Conservation (phyloP, 1,139 yeast species). For the Hansenula lynferdii region DNA sequence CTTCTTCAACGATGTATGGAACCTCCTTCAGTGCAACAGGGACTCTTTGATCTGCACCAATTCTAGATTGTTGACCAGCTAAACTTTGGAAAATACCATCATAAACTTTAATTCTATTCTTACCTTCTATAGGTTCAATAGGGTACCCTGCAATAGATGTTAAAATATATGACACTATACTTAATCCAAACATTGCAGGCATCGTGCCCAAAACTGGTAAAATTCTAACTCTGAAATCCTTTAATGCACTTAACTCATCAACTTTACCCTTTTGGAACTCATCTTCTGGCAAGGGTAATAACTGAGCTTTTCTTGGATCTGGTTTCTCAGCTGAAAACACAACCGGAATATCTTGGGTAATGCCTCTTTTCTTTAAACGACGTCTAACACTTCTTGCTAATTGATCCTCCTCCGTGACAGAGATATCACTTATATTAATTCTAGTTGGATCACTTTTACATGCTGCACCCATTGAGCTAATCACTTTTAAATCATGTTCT, state of each 20-base stretch:
- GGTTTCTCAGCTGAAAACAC: conserved; percentile 96
- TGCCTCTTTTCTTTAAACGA: conserved; percentile 74
- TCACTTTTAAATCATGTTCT: conserved; percentile 51
- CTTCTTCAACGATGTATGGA: conserved; percentile 85
- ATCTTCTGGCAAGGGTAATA: conserved; percentile 77
- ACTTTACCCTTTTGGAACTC: conserved; percentile 79
- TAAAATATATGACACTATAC: conserved; percentile 79
- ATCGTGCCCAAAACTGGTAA: conserved; percentile 93
- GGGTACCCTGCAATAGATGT: conserved; percentile 85
- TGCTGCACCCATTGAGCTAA: conserved; percentile 96
- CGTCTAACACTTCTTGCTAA: conserved; percentile 85
- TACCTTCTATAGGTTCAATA: conserved; percentile 86
- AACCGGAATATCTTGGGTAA: conserved; percentile 74
- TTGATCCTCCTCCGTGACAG: conserved; percentile 86
- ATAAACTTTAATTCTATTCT: conserved; percentile 77
- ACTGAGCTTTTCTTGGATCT: conserved; percentile 85
- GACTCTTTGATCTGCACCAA: conserved; percentile 69
- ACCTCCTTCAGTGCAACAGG: conserved; percentile 72
- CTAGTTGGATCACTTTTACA: conserved; percentile 85
- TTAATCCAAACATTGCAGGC: conserved; percentile 94
- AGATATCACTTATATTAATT: conserved; percentile 73
- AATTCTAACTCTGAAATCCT: conserved; percentile 88
- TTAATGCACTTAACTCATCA: conserved; percentile 80
- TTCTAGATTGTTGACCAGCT: conserved; percentile 81
- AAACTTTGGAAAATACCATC: conserved; percentile 78